phyloP scores from a whole-genome alignment of 305 asterid species.

The Striga hermonthica region DNA sequence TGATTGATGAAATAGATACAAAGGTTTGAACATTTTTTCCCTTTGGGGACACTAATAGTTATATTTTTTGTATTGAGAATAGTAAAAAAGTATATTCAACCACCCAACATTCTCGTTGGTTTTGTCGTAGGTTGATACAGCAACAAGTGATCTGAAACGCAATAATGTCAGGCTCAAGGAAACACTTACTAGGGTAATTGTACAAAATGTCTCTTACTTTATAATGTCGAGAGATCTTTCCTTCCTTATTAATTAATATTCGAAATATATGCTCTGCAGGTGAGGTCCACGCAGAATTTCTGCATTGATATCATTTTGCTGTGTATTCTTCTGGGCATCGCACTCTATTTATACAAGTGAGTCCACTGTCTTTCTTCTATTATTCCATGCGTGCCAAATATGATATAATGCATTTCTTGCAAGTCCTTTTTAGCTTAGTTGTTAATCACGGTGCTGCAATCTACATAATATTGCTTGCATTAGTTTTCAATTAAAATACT shows the following conservation, averaged over 20 bases:
- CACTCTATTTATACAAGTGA: conserved; percentile 74
- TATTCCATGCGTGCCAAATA: neutral
- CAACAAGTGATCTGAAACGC: conserved; percentile 51
- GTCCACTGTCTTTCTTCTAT: conserved; percentile 25
- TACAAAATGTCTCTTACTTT: neutral
- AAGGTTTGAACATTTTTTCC: conserved; percentile 44
- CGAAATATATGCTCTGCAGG: conserved; percentile 38
- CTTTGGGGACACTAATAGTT: too few relatives aligned
- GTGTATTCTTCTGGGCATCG: conserved; percentile 72
- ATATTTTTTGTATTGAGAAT: too few relatives aligned
- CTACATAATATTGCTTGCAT: neutral
- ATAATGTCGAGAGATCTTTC: neutral
- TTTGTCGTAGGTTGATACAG: conserved; percentile 63
- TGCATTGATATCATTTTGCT: conserved; percentile 64
- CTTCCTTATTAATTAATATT: neutral
- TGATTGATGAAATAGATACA: conserved; percentile 77
- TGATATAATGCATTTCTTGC: neutral
- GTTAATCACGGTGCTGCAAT: neutral
- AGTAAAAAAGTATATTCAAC: neutral
- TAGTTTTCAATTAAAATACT: too few relatives aligned
- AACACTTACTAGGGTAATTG: conserved; percentile 45
- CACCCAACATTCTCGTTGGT: conserved; percentile 16
- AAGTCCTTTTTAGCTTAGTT: neutral
- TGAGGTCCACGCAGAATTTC: conserved; percentile 69
- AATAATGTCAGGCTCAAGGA: conserved; percentile 71